Conservation (phyloP, 805 yeast genomes). For the Kodamaea hsintzibuensis region DNA sequence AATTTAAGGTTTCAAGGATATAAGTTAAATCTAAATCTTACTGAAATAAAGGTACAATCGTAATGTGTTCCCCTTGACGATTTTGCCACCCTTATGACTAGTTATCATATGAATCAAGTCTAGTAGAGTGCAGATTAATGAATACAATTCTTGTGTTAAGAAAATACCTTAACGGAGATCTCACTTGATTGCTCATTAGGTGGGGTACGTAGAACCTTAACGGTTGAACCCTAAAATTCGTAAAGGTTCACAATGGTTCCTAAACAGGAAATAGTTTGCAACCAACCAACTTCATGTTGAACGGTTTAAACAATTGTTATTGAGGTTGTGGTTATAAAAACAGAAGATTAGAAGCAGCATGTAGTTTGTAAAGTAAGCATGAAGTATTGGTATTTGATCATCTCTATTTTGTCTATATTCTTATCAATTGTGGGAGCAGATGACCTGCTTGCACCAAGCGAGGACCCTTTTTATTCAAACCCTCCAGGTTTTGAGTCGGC, state of each 20-base stretch:
- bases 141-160: too few species aligned
- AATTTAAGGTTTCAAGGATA: neutral
- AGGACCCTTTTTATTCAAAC: constrained; percentile 17
- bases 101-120: too few species aligned
- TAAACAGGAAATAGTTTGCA: neutral
- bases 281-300: too few species aligned
- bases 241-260: neutral
- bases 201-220: too few species aligned
- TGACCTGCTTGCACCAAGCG: neutral
- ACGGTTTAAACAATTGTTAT: neutral
- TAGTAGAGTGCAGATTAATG: too few species aligned
- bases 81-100: too few species aligned
- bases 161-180: neutral
- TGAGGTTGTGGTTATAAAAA: neutral
- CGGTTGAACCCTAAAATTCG: neutral
- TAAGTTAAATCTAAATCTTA: too few species aligned
- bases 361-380: neutral
- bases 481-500: constrained; percentile 17
- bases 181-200: neutral
- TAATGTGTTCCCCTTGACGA: too few species aligned
- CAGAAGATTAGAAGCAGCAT: neutral
- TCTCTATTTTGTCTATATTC: neutral
- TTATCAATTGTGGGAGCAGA: neutral
- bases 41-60: neutral
- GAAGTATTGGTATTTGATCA: neutral